phyloP scores from a whole-genome alignment of 2,329 filamentous ascomycete genomes.

The Clonostachys solani region DNA sequence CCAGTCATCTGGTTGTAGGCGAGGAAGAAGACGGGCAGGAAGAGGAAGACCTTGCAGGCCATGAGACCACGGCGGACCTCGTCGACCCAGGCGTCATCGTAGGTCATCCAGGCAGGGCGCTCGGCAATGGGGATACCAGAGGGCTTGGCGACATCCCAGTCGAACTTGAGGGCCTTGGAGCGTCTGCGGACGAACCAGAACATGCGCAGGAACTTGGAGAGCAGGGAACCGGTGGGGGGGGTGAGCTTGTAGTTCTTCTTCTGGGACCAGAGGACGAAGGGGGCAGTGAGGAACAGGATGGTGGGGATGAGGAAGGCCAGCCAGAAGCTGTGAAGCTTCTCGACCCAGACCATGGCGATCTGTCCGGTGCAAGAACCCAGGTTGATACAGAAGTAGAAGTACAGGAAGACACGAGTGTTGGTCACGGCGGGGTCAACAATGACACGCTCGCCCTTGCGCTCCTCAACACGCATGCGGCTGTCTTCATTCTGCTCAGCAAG shows the following conservation, averaged over 20 bases:
- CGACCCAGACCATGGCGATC: constrained; percentile 64
- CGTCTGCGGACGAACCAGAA: constrained; percentile 58
- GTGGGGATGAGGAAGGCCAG: constrained; percentile 66
- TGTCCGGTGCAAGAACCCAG: constrained; percentile 58
- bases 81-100: constrained; percentile 80
- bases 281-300: constrained; percentile 57
- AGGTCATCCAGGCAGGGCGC: constrained; percentile 72
- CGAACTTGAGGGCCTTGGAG: constrained; percentile 58
- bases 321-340: constrained; percentile 76
- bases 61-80: constrained; percentile 67
- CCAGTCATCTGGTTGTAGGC: constrained; percentile 57
- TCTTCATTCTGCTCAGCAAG: constrained; percentile 68
- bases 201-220: constrained; percentile 62
- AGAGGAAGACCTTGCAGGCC: constrained; percentile 68
- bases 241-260: constrained; percentile 56
- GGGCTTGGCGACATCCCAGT: constrained; percentile 69
- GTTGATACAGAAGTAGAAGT: constrained; percentile 57
- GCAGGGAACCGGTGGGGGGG: constrained; percentile 69
- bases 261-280: constrained; percentile 55
- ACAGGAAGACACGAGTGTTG: constrained; percentile 64
- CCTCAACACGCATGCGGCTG: constrained; percentile 51
- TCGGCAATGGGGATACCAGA: constrained; percentile 49
- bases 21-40: constrained; percentile 61
- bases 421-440: constrained; percentile 69
- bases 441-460: constrained; percentile 57